phyloP scores from a whole-genome alignment of 106 monocot genomes.

The Acorus gramineus region DNA sequence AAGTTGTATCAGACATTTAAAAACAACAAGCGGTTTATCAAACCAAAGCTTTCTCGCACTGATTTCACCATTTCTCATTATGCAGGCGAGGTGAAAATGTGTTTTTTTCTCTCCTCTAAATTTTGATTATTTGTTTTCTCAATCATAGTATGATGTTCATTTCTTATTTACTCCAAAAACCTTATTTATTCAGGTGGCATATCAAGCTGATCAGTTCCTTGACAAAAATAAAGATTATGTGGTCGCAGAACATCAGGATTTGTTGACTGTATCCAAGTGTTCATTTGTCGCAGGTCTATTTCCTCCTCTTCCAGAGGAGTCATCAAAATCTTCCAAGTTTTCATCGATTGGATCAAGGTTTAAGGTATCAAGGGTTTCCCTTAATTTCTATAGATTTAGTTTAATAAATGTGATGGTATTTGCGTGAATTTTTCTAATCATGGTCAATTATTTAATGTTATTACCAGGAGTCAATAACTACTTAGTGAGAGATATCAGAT shows the following conservation, averaged over 20 bases:
- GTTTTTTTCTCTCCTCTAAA: neutral
- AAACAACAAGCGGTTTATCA: slow-evolving; percentile 70
- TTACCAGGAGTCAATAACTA: no score
- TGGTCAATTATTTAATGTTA: no score
- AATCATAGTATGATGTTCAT: slow-evolving; percentile 1
- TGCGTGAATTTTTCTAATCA: no score
- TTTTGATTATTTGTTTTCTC: neutral
- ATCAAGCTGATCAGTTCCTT: slow-evolving; percentile 72
- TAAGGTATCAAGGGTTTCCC: slow-evolving; percentile 39
- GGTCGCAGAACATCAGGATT: slow-evolving; percentile 74
- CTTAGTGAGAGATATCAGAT: no score
- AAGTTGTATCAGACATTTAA: slow-evolving; percentile 77
- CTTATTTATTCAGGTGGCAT: slow-evolving; percentile 38
- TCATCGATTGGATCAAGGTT: slow-evolving; percentile 81
- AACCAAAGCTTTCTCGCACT: slow-evolving; percentile 79
- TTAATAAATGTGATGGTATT: neutral
- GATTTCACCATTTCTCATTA: slow-evolving; percentile 76
- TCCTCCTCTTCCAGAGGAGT: slow-evolving; percentile 65
- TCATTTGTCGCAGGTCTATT: slow-evolving; percentile 67
- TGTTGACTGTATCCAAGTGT: slow-evolving; percentile 66
- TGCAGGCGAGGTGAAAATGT: slow-evolving; percentile 66
- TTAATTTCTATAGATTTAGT: neutral
- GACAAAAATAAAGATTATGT: slow-evolving; percentile 98
- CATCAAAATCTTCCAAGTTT: slow-evolving; percentile 87
- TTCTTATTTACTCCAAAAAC: neutral